Percentiles rank a stretch among this genome's conserved stretches.
Conservation (phyloP, 768 basidiomycete genomes). For the Dioszegia aurantiaca region DNA sequence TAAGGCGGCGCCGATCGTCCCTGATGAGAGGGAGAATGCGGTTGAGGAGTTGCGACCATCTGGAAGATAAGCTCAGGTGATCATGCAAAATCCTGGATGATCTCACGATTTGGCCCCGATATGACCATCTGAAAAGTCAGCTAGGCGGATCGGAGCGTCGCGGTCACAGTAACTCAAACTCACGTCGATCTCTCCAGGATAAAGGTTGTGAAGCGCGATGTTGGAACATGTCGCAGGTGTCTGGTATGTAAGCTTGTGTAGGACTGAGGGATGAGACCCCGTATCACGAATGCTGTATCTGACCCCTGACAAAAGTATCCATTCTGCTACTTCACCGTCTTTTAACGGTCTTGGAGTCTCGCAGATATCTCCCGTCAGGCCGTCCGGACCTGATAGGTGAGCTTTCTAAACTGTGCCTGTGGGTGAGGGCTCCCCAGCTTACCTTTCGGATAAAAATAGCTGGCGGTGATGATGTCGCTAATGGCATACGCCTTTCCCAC, state of each 20-base stretch:
- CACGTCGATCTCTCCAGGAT: conserved; percentile 71
- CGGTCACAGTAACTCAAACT: no score
- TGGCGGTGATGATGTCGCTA: conserved; percentile 46
- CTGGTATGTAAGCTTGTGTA: conserved; percentile 18
- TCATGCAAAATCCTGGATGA: background rate
- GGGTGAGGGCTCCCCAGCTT: conserved; percentile 11
- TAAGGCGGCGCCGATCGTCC: conserved; percentile 87
- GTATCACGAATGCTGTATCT: conserved; percentile 30
- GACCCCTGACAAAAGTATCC: conserved; percentile 79
- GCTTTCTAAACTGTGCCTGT: background rate
- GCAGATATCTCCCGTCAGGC: conserved; percentile 63
- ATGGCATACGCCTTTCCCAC: conserved; percentile 52
- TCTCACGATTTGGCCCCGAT: conserved; percentile 49
- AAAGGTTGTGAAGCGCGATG: conserved; percentile 84
- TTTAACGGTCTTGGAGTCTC: conserved; percentile 63
- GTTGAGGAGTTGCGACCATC: conserved; percentile 59
- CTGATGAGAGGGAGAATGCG: conserved; percentile 84
- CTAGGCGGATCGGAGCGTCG: no score
- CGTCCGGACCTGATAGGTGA: conserved; percentile 44
- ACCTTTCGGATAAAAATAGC: conserved; percentile 52
- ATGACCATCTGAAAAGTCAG: conserved; percentile 57
- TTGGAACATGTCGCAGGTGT: conserved; percentile 82
- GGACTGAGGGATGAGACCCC: background rate
- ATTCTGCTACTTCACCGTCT: conserved; percentile 78
- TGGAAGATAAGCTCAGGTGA: conserved; percentile 13